A percentile compares a stretch with the other conserved stretches of the same genome.
These are phyloP conservation scores for Trypanosomatidae sp. DNA, from an alignment of 208 protist genomes.

Conservation along the genomic window DNA sequence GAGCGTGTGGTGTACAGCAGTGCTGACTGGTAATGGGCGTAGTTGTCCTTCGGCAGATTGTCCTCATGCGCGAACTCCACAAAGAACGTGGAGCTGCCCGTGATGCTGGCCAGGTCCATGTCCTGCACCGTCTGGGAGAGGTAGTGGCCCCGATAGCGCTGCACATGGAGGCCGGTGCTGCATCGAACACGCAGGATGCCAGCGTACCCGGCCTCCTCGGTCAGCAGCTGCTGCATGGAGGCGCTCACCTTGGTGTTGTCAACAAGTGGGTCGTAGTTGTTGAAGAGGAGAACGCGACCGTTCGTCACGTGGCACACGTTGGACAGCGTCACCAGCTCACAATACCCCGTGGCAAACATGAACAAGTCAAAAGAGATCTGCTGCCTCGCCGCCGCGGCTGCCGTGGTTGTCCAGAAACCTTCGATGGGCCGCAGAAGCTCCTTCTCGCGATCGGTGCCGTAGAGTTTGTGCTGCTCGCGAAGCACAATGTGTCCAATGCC, in stretches of 20 bases:
- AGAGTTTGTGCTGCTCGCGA: slow-evolving; percentile 84
- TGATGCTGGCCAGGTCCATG: slow-evolving; percentile 88
- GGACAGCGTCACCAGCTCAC: slow-evolving; percentile 88
- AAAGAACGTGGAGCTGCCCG: slow-evolving; percentile 79
- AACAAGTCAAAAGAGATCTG: slow-evolving; percentile 92
- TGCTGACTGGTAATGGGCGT: slow-evolving; percentile 89
- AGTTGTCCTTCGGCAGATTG: slow-evolving; percentile 59
- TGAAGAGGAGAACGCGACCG: slow-evolving; percentile 72
- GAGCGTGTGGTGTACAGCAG: slow-evolving; percentile 92
- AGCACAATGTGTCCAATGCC: slow-evolving; percentile 70
- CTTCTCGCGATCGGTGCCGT: slow-evolving; percentile 87
- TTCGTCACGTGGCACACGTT: slow-evolving; percentile 83
- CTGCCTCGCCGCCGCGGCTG: slow-evolving; percentile 61
- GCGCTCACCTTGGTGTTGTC: slow-evolving; percentile 69
- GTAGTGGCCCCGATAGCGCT: slow-evolving; percentile 89
- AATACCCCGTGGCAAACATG: slow-evolving; percentile 73
- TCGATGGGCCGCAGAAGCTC: slow-evolving; percentile 78
- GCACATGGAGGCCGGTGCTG: slow-evolving; percentile 77
- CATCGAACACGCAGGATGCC: slow-evolving; percentile 92
- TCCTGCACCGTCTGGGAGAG: slow-evolving; percentile 77
- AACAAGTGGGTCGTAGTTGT: slow-evolving; percentile 68
- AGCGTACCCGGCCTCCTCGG: slow-evolving; percentile 88
- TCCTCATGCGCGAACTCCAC: slow-evolving; percentile 93
- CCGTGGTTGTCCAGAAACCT: slow-evolving; percentile 84
- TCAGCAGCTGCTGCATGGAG: slow-evolving; percentile 51